Conservation (phyloP, 108 stramenopile species). For the Nannochloropsis granulata region DNA sequence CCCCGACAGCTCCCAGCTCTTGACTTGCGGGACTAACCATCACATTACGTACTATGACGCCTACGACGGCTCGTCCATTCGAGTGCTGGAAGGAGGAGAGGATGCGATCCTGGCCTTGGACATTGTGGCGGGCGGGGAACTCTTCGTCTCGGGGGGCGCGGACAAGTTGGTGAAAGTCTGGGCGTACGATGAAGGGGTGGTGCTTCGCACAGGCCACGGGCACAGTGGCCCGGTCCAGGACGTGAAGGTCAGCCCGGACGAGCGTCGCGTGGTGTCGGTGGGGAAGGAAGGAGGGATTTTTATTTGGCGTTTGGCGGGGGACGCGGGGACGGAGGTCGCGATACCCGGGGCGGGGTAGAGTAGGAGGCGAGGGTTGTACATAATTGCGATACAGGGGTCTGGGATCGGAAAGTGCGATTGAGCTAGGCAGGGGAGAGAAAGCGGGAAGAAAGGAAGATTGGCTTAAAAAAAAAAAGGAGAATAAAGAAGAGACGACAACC, state of each 20-base stretch:
- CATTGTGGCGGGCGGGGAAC: conserved; percentile 46
- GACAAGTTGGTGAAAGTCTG: conserved; percentile 62
- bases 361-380: too few species aligned
- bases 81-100: conserved; percentile 61
- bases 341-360: too few species aligned
- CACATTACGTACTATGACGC: conserved; percentile 77
- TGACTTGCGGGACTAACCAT: conserved; percentile 63
- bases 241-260: conserved; percentile 51
- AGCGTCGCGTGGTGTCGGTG: conserved; percentile 49
- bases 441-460: too few species aligned
- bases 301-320: conserved; percentile 46
- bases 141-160: conserved; percentile 54
- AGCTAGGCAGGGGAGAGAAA: too few species aligned
- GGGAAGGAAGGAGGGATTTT: conserved; percentile 67
- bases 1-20: conserved; percentile 67
- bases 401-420: too few species aligned
- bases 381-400: too few species aligned
- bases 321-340: background rate
- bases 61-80: conserved; percentile 55
- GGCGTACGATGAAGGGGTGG: conserved; percentile 64
- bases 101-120: conserved; percentile 53
- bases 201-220: conserved; percentile 45
- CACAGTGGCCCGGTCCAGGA: conserved; percentile 52
- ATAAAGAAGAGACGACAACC: too few species aligned
- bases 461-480: too few species aligned